These are phyloP conservation scores for Amylocarpus encephaloides DNA, from an alignment of 2,329 filamentous ascomycete genomes.

Conservation along the genomic window DNA sequence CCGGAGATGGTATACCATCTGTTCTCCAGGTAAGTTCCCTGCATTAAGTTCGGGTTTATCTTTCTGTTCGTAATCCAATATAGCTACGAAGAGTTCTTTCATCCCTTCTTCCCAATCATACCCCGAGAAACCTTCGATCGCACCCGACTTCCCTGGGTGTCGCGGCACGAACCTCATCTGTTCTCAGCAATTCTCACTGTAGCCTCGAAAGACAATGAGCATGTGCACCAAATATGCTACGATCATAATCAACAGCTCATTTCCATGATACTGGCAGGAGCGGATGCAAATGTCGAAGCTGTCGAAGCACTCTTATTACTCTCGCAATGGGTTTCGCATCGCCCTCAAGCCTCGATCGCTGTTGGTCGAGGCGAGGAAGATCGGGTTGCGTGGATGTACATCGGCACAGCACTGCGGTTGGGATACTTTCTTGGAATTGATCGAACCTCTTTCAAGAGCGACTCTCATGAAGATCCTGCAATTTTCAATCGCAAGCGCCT, in stretches of 20 bases:
- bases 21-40: constrained; percentile 22
- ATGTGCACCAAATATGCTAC: constrained; percentile 59
- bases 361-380: constrained; percentile 69
- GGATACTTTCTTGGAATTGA: constrained; percentile 67
- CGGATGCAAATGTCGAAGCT: constrained; percentile 61
- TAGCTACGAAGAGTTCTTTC: constrained; percentile 40
- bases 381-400: constrained; percentile 71
- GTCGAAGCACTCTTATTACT: constrained; percentile 64
- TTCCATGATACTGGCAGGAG: constrained; percentile 59
- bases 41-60: background rate
- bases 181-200: constrained; percentile 66
- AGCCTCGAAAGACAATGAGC: constrained; percentile 61
- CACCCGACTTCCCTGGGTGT: constrained; percentile 45
- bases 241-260: constrained; percentile 65
- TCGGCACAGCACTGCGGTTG: constrained; percentile 61
- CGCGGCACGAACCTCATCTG: constrained; percentile 57
- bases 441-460: constrained; percentile 58
- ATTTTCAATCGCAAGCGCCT: constrained; percentile 57
- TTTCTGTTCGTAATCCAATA: background rate
- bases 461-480: constrained; percentile 51
- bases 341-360: constrained; percentile 25
- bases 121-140: constrained; percentile 44
- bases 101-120: constrained; percentile 64
- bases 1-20: constrained; percentile 25
- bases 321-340: constrained; percentile 56